Evolutionary conservation across 2,329 filamentous ascomycete species (phyloP), one percentile per base, ranked within the genome.

Genomic region (Hypocreales sp.): DNA sequence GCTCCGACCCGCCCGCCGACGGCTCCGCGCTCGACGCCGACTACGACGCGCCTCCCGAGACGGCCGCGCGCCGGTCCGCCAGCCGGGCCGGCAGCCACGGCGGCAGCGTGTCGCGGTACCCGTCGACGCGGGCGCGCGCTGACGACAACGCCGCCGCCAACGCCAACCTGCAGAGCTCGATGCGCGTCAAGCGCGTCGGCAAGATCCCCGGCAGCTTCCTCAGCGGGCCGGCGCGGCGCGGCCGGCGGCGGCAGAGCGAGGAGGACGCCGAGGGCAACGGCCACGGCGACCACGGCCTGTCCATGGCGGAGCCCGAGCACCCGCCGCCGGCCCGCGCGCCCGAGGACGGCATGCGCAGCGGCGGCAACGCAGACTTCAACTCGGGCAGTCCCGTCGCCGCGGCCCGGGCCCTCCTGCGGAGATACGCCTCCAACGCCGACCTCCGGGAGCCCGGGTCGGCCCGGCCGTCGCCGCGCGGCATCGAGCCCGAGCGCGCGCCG

Each of bases 171-270:
- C 79, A 81, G 33, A 75, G 76, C 40, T 83, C 81, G 1, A 70
- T 84, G 61, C 69, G 82, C 5, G 61, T 86, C 32, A 87, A 86
- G 53, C 64, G 80, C 34, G 69, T 82, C 10, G 77, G 76, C 11
- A 80, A 81, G 49, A 61, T 78, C 7, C 70, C 77, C 3, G 82
- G 81, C 1, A 78, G 72, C 33, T 86, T 87, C 38, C 58, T 90
- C 14, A 83, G 79, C 39, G 81, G 79, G 1, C 82, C 82, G 16
- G 79, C 82, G 13, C 69, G 82, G 29, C 65, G 83, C 38, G 82
- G 80, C 15, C 67, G 79, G 34, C 64, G 74, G 36, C 60, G 72
- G 31, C 66, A 66, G 40, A 79, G 74, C 40, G 74, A 79, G 35
- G 76, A 81, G 35, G 73, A 78, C 21, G 67, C 47, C 5, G 64